phyloP scores from a whole-genome alignment of 2,329 filamentous ascomycete species.

The Reticulascus tulasneorum region DNA sequence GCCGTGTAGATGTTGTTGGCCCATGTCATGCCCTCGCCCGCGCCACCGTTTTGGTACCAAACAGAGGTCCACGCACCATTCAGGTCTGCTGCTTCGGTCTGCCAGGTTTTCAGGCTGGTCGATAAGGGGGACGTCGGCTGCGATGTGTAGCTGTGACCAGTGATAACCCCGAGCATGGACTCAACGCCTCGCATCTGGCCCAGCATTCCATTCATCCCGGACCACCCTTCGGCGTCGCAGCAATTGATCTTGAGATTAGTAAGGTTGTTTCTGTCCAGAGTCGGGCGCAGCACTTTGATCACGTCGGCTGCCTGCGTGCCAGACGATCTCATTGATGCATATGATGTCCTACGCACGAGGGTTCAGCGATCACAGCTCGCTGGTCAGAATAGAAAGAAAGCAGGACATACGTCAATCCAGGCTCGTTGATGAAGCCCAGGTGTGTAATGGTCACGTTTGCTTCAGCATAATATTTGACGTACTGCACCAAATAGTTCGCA shows the following conservation, averaged over 20 bases:
- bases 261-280: too few relatives aligned
- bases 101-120: conserved; percentile 42
- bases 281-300: too few relatives aligned
- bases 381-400: too few relatives aligned
- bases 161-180: conserved; percentile 29
- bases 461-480: conserved; percentile 42
- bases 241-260: too few relatives aligned
- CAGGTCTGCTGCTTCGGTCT: conserved; percentile 48
- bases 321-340: too few relatives aligned
- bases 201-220: too few relatives aligned
- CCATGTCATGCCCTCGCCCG: conserved; percentile 52
- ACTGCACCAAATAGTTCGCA: conserved; percentile 43
- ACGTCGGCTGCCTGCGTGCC: too few relatives aligned
- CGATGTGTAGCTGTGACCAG: conserved; percentile 36
- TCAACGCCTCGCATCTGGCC: too few relatives aligned
- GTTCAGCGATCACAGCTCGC: too few relatives aligned
- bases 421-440: conserved; percentile 15
- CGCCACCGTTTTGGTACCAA: conserved; percentile 43
- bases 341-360: too few relatives aligned
- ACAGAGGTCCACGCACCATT: conserved; percentile 37
- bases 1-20: conserved; percentile 49
- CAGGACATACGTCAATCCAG: too few relatives aligned
- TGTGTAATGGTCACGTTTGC: conserved; percentile 40
- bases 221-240: conserved; percentile 37
- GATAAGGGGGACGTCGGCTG: conserved; percentile 34